A percentile compares a stretch with the other conserved stretches of the same genome.
These are phyloP conservation scores for Dysphania ambrosioides DNA, from an alignment of 148 eudicot genomes.

Conservation along the genomic window DNA sequence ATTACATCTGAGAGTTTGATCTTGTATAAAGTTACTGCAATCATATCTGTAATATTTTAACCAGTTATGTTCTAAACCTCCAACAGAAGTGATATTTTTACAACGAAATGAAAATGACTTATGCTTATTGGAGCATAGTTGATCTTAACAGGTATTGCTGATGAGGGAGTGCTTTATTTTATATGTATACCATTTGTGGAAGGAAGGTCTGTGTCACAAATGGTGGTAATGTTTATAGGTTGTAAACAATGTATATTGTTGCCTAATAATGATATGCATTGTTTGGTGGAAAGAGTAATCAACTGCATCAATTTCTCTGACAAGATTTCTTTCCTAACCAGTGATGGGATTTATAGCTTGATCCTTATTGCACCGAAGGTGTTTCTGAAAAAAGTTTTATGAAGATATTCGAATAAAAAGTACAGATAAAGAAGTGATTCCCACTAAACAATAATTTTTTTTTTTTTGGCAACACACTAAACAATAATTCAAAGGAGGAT, in stretches of 20 bases:
- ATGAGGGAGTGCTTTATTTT: neutral
- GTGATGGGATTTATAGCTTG: neutral
- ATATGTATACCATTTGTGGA: neutral
- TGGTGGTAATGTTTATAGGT: neutral
- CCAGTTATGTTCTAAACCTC: neutral
- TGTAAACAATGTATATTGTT: neutral
- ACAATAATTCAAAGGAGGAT: neutral
- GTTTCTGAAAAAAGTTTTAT: neutral
- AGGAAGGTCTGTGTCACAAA: neutral
- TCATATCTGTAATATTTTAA: neutral
- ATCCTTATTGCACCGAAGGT: neutral
- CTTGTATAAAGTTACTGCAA: neutral
- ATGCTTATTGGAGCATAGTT: neutral
- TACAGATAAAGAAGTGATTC: neutral
- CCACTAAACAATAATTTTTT: neutral
- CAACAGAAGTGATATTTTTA: neutral
- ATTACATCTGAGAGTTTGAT: neutral
- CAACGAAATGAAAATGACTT: neutral
- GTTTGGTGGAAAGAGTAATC: neutral
- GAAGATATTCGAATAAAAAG: neutral
- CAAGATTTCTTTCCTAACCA: neutral
- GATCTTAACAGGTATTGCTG: neutral
- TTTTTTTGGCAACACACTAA: no score
- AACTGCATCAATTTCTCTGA: neutral
- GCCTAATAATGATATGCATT: neutral